Base-by-base conservation (phyloP, 768 basidiomycete genomes). In the Panellus pusillus region DNA sequence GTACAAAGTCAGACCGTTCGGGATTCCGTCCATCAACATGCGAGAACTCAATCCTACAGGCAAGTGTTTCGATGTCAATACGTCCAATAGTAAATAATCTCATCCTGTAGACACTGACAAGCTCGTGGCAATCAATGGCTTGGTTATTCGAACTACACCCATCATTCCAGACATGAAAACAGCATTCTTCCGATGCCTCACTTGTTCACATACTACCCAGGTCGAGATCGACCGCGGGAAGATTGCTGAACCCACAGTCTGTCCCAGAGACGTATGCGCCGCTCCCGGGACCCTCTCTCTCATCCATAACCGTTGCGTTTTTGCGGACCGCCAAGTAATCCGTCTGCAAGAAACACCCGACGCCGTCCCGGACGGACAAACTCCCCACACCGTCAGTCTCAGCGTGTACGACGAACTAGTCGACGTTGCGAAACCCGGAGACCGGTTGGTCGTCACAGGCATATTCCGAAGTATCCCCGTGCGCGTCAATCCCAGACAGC, bases 141-240 rank as follows among this genome's bases (percentile, higher is more conserved):
- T 99, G 7, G 93, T 98, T 63, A 98, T 99, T 56, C 89, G 97
- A 19, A 91, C 95, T 0, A 98, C 97, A 0, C 93, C 96, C 11
- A 90, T 99, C 64, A 98, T 98, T 54, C 97, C 97, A 4, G 97
- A 99, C 71, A 98, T 99, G 97, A 95, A 96, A 72, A 84, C 85
- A 60, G 97, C 96, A 18, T 98, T 99, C 77, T 99, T 99, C 82
- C 90, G 95, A 50, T 99, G 97, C 72, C 77, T 92, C 24, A 89
- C 88, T 35, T 99, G 97, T 69, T 89, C 89, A 37, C 97, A 98
- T 70, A 98, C 97, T n/a, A 86, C 93, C 8, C 93, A 93, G 66
- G 91, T 93, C 57, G 94, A 97, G 66, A 97, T 98, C 45, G 95
- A 98, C 70, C 87, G 95, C n/a, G 97, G 96, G 39, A 91, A 93